Base-by-base conservation (phyloP, 2,329 filamentous ascomycete species). In the Nemania diffusa region DNA sequence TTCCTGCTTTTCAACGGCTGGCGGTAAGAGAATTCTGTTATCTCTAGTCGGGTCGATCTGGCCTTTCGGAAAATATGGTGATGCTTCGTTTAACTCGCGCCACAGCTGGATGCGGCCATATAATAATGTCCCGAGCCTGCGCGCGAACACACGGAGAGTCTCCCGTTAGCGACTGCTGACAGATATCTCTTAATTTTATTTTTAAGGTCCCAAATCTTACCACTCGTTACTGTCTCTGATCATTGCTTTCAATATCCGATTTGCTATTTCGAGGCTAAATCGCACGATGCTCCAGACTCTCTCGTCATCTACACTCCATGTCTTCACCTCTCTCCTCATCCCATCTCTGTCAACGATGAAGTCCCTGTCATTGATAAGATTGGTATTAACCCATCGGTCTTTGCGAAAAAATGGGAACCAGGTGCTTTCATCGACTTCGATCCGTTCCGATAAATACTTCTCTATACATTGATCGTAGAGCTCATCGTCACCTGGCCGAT, bases 141-240 rank as follows among this genome's bases (percentile, higher is more conserved):
- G 9, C 11, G 8, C 7, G 24, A 9, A 29, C 7, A 15, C 6
- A 37, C 15, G 17, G 15, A 29, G 13, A 29, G 26, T n/a, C n/a
- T 15, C 22, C 11, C 3, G 15, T 51, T 51, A 46, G 53, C 29
- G 13, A 22, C 17, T 8, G 2, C 6, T 34, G 32, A n/a, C 13
- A 29, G n/a, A 17, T 24, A 34, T 5, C 29, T 5, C 9, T 32
- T 5, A 32, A 32, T 32, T 32, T 9, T 32, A n/a, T 32, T 32
- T 32, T 5, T 9, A 9, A 32, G 29, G 9, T 9, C 29, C 29
- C 29, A 7, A 2, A 13, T 24, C 58, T 53, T 52, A 66, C 64
- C 64, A 66, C 1, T 29, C 4, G 32, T 66, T 51, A n/a, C 40
- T 37, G 22, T 66, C 57, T 57, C 26, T 24, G 4, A 62, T 55